Conservation (phyloP, 2,329 filamentous ascomycete species). For the Fusarium sp. region DNA sequence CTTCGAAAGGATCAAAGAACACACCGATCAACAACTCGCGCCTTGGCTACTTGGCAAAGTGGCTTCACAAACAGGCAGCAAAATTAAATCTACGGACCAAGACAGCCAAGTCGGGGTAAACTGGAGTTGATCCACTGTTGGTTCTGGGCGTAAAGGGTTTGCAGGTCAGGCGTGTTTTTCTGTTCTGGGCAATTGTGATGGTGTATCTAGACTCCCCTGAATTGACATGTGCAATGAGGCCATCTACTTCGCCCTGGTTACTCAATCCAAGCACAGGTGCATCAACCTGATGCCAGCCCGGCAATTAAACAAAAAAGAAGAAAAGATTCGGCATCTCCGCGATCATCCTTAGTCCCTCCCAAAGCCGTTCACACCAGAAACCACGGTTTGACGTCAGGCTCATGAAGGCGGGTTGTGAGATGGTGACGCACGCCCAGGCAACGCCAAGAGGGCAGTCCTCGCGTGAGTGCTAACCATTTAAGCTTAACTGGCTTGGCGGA, state of each 20-base stretch:
- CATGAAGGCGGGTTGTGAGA: conserved; percentile 7
- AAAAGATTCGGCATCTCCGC: background rate
- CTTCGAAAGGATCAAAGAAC: background rate
- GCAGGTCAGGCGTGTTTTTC: background rate
- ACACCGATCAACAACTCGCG: background rate
- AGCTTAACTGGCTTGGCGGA: conserved; percentile 23
- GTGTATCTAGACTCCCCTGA: no score
- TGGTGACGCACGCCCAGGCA: conserved; percentile 37
- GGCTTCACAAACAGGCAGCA: conserved; percentile 25
- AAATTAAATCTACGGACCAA: conserved; percentile 27
- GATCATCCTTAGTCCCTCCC: background rate
- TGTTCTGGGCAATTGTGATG: background rate
- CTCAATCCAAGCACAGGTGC: no score
- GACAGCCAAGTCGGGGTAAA: conserved; percentile 9
- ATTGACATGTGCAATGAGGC: no score
- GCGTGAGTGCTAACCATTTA: conserved; percentile 27
- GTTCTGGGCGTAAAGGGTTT: background rate
- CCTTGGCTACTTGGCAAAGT: conserved; percentile 9
- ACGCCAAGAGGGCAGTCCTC: conserved; percentile 1
- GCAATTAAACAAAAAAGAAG: background rate
- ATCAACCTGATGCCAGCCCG: background rate
- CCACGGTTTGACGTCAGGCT: conserved; percentile 32
- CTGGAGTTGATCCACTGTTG: conserved; percentile 8
- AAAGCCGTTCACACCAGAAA: conserved; percentile 5
- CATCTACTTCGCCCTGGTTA: background rate